Evolutionary conservation across 306 rosid genomes (phyloP), one percentile per base, ranked within the genome.

Genomic region (Lathyrus oleraceus): DNA sequence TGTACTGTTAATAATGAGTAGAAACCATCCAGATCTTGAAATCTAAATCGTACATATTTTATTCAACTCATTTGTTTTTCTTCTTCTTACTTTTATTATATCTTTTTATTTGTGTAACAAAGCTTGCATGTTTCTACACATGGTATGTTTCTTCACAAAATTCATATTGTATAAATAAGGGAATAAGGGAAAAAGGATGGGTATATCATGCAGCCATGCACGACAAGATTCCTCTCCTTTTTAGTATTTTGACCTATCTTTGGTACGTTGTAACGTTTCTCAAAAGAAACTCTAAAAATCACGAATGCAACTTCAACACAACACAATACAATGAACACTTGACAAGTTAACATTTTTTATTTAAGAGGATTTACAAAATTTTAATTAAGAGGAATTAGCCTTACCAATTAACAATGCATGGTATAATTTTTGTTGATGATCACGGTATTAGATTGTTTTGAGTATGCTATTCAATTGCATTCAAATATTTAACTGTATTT

Each of bases 11-110:
- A 25, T 13, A 27, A 19, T 61, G 5, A 61, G 47, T 28, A 61
- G 15, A 61, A 36, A 61, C 48, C 49, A 61, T 61, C 14, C 32
- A 62, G 67, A 62, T 62, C 67, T 62, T 19, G 62, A 36, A 19
- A 62, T 62, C 67, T 17, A 10, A 39, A 62, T 11, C 35, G 13
- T 62, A 39, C 14, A 39, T 61, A 61, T 61, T 23, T 56, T 56
- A 17, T 17, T 61, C 49, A 38, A 12, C 17, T 61, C 17, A 38
- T 61, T 10, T 61, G 7, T 56, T 38, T 23, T 23, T 11, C 19
- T 15, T 17, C 15, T 1, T 38, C n/a, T 36, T 11, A 61, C 15
- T 61, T 38, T 61, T 36, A n/a, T 16, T 1, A 38, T 59, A 58
- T 21, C 5, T 58, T 61, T 36, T 61, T 36, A 17, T 61, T 61